phyloP scores from a whole-genome alignment of 768 basidiomycete genomes.

The Saitozyma podzolica region DNA sequence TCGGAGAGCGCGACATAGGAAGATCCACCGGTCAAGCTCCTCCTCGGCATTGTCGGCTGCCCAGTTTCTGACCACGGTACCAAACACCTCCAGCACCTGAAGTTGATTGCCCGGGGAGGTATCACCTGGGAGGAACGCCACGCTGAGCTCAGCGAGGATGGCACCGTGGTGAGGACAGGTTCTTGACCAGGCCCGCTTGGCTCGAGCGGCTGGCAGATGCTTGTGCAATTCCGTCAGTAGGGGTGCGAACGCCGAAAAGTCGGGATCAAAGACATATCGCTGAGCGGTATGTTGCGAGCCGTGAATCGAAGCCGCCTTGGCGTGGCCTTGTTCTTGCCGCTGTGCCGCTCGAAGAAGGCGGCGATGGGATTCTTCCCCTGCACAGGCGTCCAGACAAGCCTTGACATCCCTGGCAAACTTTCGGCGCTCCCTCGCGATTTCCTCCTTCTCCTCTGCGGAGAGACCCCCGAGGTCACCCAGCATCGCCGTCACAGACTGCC shows the following conservation, averaged over 20 bases:
- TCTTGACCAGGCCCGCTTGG: constrained; percentile 39
- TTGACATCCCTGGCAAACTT: constrained; percentile 42
- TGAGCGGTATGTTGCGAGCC: no score
- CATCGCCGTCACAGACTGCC: constrained; percentile 9
- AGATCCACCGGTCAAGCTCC: constrained; percentile 41
- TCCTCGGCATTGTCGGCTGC: constrained; percentile 35
- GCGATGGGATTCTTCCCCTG: constrained; percentile 30
- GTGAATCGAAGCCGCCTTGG: no score
- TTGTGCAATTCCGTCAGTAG: constrained; percentile 39
- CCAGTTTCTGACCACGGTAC: constrained; percentile 38
- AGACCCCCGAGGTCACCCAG: constrained; percentile 21
- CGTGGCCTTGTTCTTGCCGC: no score
- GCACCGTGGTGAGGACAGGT: constrained; percentile 42
- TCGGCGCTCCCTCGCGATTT: constrained; percentile 40
- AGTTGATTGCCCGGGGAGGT: constrained; percentile 34
- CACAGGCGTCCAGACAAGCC: constrained; percentile 40
- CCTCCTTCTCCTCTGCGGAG: constrained; percentile 33
- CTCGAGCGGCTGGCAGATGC: constrained; percentile 39
- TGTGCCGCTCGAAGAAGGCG: constrained; percentile 13
- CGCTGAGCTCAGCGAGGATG: constrained; percentile 37
- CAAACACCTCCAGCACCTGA: constrained; percentile 44
- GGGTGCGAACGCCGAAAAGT: constrained; percentile 42
- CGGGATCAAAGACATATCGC: not conserved
- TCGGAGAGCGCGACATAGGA: constrained; percentile 32
- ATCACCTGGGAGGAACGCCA: constrained; percentile 25